Conservation (phyloP, 768 basidiomycete genomes). For the Phylloporus sp. region DNA sequence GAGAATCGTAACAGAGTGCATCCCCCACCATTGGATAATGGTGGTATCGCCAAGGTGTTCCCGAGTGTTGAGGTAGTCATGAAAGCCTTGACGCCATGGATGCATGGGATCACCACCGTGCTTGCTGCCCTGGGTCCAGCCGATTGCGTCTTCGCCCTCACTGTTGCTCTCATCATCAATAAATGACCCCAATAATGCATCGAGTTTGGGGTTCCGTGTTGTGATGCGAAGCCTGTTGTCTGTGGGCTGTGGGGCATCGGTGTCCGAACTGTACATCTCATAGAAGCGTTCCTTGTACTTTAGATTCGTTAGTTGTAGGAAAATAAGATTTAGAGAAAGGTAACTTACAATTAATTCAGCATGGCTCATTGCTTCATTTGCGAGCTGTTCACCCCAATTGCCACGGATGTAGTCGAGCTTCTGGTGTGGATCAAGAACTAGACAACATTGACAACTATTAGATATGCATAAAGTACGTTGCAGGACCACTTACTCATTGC, state of each 20-base stretch:
- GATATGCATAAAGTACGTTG: not conserved
- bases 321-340: not conserved
- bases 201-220: constrained; percentile 4
- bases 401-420: constrained; percentile 3
- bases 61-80: constrained; percentile 3
- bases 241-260: not conserved
- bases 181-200: not conserved
- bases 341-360: not conserved
- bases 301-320: not conserved
- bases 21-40: constrained; percentile 6
- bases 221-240: not conserved
- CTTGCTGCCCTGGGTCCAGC: not conserved
- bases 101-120: not conserved
- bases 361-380: not conserved
- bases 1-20: no score
- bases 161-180: not conserved
- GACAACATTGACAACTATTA: not conserved
- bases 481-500: constrained; percentile 9
- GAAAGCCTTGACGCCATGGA: constrained; percentile 7
- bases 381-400: constrained; percentile 1
- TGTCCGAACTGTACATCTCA: not conserved
- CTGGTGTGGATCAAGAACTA: constrained; percentile 5
- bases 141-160: not conserved
- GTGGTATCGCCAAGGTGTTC: not conserved
- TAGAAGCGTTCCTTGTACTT: constrained; percentile 6